Base-by-base conservation (phyloP, 441 rosid genomes). In the Theobroma grandiflorum region DNA sequence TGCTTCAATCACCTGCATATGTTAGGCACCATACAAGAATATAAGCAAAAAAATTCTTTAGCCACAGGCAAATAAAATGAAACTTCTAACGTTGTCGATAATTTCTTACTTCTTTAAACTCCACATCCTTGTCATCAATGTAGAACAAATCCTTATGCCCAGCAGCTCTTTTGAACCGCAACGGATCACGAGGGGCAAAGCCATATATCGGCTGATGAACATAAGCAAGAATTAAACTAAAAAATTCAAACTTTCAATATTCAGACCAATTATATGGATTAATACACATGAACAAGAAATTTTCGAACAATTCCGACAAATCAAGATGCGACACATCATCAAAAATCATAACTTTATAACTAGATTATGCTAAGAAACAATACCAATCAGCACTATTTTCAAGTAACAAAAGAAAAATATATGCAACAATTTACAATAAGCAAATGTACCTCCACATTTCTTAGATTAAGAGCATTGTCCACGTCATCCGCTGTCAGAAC, bases 141-240 rank as follows among this genome's bases (percentile, higher is more conserved):
- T 90, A 91, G 85, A 83, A 91, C 78, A 91, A 85, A 82, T 90
- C 89, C 81, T 87, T 88, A 74, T 85, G 86, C 43, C 89, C 93
- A 49, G 90, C 84, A 71, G 89, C 90, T 84, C 82, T 87, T 77
- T 84, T 88, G 84, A 91, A 91, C 52, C 82, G 85, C 75, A 85
- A 38, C 49, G 85, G 82, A 80, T 86, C 88, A n/a, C 92, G 79
- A 2, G 88, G 76, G 22, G 81, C 78, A 73, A 85, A 87, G 64
- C 93, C 93, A 80, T 82, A 88, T 72, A 89, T 85, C 8, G 90
- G 90, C 92, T 91, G 76, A 78, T 40, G n/a, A 6, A 62, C 10
- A 37, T 6, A 61, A 43, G 58, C 50, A 58, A 9, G 4, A 20
- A 15, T 16, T 63, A 49, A 11, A 53, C 70, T 71, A 53, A 71